Evolutionary conservation across 495 filamentous ascomycete genomes (phyloP), one percentile per base, ranked within the genome.

Genomic region (Neurospora sp.): DNA sequence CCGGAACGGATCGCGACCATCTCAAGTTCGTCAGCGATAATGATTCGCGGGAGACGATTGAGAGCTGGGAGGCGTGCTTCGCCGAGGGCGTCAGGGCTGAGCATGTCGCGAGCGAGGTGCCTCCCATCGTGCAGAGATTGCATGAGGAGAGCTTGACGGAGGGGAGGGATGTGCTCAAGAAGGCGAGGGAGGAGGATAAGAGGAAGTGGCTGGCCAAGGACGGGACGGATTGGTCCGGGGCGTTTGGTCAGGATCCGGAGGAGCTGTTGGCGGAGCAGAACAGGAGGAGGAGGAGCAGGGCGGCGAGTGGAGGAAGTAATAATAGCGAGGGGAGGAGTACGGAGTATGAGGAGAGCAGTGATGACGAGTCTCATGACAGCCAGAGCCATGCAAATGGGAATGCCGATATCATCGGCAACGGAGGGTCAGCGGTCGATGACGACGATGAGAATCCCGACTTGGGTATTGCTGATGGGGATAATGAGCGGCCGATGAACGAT

Each of bases 1-100:
- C 94, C 0, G 95, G 96, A 12, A 97, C 92, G 73, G 94, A 97
- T 80, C 88, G 93, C 41, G 91, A 92, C n/a, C 95, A 97, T 78
- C 86, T 91, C 59, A 83, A 83, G 5, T 97, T 96, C 77, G 89
- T 97, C 40, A 87, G 90, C 38, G 93, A 97, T 80, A 97, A 96
- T 76, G 90, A 97, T 78, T 89, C 90, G 3, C 88, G 94, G 59
- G 95, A 98, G 83, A 97, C 95, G 1, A 96, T 91, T 76, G 95
- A 98, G 84, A 92, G 91, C 4, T 98, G 94, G 94, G 92, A 97
- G 81, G 93, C 93, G 0, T 97, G 94, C 77, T 85, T 89, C 31
- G 88, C 92, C 0, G 93, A 98, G 80, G 95, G 95, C 5, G 92
- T 97, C 0, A 88, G 95, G 9, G 82, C 83, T 0, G 87, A 87